These are phyloP conservation scores for Chaetoscypha palmicola DNA, from an alignment of 2,329 filamentous ascomycete species.

Conservation along the genomic window DNA sequence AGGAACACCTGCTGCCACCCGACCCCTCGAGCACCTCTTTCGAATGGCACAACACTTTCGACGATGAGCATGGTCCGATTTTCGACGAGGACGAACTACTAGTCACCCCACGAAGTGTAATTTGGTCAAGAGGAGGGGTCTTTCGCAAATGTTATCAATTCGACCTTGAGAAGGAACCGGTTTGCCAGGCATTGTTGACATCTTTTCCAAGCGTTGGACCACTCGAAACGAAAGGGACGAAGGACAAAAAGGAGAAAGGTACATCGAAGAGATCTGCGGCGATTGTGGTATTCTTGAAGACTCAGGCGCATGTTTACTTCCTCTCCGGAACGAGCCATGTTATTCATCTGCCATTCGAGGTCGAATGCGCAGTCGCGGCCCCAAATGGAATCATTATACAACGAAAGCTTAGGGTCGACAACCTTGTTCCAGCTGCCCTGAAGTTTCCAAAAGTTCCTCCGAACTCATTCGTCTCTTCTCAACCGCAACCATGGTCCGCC, in stretches of 20 bases:
- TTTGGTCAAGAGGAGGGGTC: conserved; percentile 83
- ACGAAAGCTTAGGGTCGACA: conserved; percentile 57
- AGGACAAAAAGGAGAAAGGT: conserved; percentile 25
- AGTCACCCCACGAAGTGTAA: conserved; percentile 28
- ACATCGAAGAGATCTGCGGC: conserved; percentile 46
- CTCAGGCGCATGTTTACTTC: conserved; percentile 90
- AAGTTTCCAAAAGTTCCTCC: conserved; percentile 60
- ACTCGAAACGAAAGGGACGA: conserved; percentile 20
- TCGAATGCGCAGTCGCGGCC: conserved; percentile 77
- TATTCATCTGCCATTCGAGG: conserved; percentile 89
- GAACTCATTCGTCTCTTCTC: conserved; percentile 74
- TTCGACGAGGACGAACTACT: conserved; percentile 31
- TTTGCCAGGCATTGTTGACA: conserved; percentile 81
- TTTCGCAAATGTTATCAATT: conserved; percentile 84
- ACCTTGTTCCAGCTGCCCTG: conserved; percentile 43
- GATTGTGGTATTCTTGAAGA: conserved; percentile 84
- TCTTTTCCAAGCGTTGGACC: conserved; percentile 53
- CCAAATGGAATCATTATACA: conserved; percentile 81
- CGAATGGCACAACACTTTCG: conserved; percentile 61
- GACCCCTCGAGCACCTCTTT: conserved; percentile 63
- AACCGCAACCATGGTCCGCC: conserved; percentile 47
- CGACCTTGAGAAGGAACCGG: conserved; percentile 75
- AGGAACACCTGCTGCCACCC: conserved; percentile 67
- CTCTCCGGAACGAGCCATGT: conserved; percentile 82
- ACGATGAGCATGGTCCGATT: conserved; percentile 33